Conservation (phyloP, 164 flowering plant genomes). For the Aristolochia californica region DNA sequence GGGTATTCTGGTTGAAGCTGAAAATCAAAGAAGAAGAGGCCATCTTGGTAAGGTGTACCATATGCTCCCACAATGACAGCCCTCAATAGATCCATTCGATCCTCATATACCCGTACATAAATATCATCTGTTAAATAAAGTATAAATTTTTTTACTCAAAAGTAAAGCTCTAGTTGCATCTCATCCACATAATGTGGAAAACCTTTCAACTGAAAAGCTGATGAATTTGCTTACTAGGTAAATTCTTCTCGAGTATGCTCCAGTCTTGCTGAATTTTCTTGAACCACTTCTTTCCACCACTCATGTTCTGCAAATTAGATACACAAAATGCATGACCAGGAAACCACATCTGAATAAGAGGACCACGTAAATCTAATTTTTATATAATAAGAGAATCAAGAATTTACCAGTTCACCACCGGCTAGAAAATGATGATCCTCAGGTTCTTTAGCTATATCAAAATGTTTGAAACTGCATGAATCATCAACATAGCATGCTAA, state of each 20-base stretch:
- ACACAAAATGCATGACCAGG: not conserved
- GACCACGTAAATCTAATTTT: not conserved
- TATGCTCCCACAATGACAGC: constrained; percentile 94
- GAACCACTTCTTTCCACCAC: constrained; percentile 81
- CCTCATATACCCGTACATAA: constrained; percentile 90
- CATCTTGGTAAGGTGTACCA: constrained; percentile 99
- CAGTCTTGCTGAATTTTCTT: constrained; percentile 97
- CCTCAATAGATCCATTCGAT: constrained; percentile 94
- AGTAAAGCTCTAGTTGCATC: too few species aligned
- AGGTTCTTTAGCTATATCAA: constrained; percentile 78
- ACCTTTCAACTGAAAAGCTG: not conserved
- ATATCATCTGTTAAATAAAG: constrained; percentile 50
- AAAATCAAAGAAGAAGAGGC: constrained; percentile 97
- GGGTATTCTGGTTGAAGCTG: constrained; percentile 96
- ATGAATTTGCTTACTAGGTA: constrained; percentile 50
- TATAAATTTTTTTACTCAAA: not conserved
- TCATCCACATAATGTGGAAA: not conserved
- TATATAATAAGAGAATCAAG: not conserved
- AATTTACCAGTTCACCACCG: constrained; percentile 47
- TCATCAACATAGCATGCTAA: constrained; percentile 14
- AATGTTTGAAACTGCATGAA: constrained; percentile 45
- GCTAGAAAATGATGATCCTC: constrained; percentile 64
- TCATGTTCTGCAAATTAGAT: constrained; percentile 34
- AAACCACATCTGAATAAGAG: not conserved
- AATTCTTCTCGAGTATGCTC: constrained; percentile 89